These are phyloP conservation scores for Marchantia paleacea DNA, from an alignment of 225 moss, liverwort and hornwort genomes.

Conservation along the genomic window DNA sequence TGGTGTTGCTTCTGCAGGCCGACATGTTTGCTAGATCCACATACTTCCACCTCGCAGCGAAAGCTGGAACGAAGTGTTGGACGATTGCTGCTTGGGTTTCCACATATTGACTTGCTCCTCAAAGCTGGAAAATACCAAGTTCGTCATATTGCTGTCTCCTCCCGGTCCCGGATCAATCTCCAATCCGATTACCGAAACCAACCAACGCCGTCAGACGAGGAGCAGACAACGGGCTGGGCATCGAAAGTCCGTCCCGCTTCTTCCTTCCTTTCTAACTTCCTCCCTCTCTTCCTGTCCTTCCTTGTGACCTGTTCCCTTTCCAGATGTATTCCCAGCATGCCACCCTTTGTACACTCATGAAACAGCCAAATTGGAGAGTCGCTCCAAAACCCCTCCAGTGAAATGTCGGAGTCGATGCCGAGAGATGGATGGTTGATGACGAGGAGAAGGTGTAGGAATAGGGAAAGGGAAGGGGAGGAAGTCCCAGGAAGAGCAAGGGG, in stretches of 20 bases:
- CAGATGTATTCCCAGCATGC: background rate
- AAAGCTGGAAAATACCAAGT: background rate
- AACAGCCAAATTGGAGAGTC: background rate
- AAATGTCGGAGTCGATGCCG: background rate
- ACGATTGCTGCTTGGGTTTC: background rate
- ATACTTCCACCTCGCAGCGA: background rate
- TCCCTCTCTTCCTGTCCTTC: background rate
- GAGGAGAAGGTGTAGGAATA: no score
- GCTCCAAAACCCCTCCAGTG: background rate
- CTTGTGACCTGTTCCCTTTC: background rate
- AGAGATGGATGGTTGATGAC: background rate
- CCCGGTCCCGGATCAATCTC: background rate
- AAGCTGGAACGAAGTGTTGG: background rate
- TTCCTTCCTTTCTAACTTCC: background rate
- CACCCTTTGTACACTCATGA: background rate
- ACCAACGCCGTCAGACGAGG: constrained; percentile 1
- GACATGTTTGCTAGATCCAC: constrained; percentile 6
- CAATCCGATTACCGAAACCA: background rate
- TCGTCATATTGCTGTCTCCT: background rate
- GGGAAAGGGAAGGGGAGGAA: no score
- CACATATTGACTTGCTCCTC: background rate
- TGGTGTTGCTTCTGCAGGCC: background rate
- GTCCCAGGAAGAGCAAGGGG: no score
- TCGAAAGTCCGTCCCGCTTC: background rate
- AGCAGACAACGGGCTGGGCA: background rate